Evolutionary conservation across 495 filamentous ascomycete species (phyloP).

Genomic region (Bombardia bombarda): DNA sequence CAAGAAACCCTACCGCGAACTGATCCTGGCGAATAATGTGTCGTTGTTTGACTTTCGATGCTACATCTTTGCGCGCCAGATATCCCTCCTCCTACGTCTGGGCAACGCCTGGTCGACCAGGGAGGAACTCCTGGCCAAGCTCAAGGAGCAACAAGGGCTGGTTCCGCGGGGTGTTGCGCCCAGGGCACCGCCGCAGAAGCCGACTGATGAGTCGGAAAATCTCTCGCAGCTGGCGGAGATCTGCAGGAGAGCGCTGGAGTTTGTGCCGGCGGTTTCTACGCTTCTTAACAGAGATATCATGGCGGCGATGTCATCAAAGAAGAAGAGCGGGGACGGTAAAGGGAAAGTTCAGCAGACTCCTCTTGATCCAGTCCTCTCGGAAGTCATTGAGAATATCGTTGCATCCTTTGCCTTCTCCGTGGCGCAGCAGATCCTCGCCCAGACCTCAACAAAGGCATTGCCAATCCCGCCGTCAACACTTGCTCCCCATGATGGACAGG

Average conservation of each 20-base stretch:
- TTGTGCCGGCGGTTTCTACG: conserved; percentile 68
- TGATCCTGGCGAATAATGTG: conserved; percentile 91
- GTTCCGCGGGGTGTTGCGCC: conserved; percentile 45
- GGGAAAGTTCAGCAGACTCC: background rate
- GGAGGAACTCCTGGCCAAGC: conserved; percentile 48
- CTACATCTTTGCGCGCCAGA: conserved; percentile 88
- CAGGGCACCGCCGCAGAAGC: conserved; percentile 32
- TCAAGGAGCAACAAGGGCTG: conserved; percentile 48
- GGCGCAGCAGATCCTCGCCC: conserved; percentile 65
- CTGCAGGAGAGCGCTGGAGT: conserved; percentile 67
- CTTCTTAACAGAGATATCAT: conserved; percentile 70
- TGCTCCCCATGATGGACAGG: conserved; percentile 31
- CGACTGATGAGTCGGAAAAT: conserved; percentile 59
- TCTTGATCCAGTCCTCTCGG: conserved; percentile 26
- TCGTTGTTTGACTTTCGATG: conserved; percentile 95
- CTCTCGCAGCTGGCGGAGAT: conserved; percentile 71
- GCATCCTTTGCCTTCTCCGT: conserved; percentile 79
- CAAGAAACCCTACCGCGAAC: conserved; percentile 80
- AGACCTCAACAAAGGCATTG: conserved; percentile 62
- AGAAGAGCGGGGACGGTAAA: conserved; percentile 16
- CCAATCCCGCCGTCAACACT: conserved; percentile 56
- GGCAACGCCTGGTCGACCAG: conserved; percentile 57
- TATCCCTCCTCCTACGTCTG: conserved; percentile 73
- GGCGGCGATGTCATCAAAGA: conserved; percentile 29
- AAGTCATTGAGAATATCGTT: conserved; percentile 72